phyloP scores from a whole-genome alignment of 73 alveolate genomes.

The Paramecium octaurelia region DNA sequence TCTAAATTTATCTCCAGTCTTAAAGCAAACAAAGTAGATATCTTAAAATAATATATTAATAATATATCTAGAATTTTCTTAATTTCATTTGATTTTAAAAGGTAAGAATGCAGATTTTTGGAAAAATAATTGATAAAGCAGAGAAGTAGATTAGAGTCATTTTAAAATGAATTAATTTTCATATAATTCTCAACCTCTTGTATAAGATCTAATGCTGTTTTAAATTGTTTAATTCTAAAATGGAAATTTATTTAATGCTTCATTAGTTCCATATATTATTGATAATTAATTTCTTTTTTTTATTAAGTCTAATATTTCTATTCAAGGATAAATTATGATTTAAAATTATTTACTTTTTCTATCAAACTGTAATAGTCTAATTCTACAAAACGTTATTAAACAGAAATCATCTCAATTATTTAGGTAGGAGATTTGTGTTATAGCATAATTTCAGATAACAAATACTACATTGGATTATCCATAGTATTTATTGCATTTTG shows the following conservation, averaged over 20 bases:
- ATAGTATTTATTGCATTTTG: neutral
- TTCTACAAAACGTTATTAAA: neutral
- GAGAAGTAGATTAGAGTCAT: neutral
- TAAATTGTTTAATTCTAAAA: neutral
- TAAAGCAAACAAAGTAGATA: neutral
- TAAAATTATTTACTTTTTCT: neutral
- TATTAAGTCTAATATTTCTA: neutral
- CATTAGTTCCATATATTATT: neutral
- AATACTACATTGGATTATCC: neutral
- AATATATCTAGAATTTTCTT: neutral
- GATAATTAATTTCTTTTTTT: neutral
- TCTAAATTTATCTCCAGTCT: neutral
- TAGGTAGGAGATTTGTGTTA: neutral
- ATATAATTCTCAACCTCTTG: neutral
- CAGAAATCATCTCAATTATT: neutral
- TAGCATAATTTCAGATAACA: neutral
- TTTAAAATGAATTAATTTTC: neutral
- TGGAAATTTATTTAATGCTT: neutral
- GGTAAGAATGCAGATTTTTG: neutral
- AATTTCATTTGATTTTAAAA: neutral
- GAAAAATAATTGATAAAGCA: neutral
- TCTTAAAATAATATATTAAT: neutral
- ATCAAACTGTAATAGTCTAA: neutral
- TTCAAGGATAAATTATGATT: no score
- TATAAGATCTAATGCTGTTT: neutral